phyloP scores from a whole-genome alignment of 164 flowering plant species.

The Liriodendron chinense region DNA sequence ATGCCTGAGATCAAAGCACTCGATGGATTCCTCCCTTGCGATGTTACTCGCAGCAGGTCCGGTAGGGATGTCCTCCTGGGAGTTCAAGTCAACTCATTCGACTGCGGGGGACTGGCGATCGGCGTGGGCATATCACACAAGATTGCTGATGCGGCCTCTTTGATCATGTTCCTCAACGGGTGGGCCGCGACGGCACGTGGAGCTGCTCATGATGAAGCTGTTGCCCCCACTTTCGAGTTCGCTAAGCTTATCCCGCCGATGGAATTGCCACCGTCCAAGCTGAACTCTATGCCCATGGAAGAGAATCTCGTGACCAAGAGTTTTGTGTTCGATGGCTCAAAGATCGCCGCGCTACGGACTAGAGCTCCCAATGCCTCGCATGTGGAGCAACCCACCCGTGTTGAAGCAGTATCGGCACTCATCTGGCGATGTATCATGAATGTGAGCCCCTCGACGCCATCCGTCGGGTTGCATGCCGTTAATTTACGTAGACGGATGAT shows the following conservation, averaged over 20 bases:
- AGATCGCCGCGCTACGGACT: slow-evolving; percentile 11
- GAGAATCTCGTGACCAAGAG: slow-evolving; percentile 13
- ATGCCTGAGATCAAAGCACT: neutral
- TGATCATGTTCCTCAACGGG: slow-evolving; percentile 24
- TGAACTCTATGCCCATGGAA: neutral
- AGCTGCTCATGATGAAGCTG: neutral
- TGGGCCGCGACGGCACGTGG: slow-evolving; percentile 38
- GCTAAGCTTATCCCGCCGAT: slow-evolving; percentile 22
- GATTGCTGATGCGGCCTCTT: slow-evolving; percentile 32
- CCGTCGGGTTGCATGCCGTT: neutral
- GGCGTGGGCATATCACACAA: slow-evolving; percentile 45
- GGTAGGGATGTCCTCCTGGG: slow-evolving; percentile 11
- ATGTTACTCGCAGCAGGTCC: neutral
- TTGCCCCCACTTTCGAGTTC: slow-evolving; percentile 22
- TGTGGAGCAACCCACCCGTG: too few relatives aligned
- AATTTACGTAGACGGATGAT: slow-evolving; percentile 10
- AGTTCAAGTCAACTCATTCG: slow-evolving; percentile 37
- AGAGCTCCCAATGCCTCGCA: neutral
- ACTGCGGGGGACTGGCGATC: slow-evolving; percentile 54
- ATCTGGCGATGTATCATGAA: too few relatives aligned
- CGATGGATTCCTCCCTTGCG: slow-evolving; percentile 20
- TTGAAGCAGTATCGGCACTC: too few relatives aligned
- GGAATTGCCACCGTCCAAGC: neutral
- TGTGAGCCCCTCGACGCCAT: neutral
- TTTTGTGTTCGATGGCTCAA: slow-evolving; percentile 18